Percentiles rank a stretch among this genome's conserved stretches.
phyloP scores from a whole-genome alignment of 140 eudicot species.

The Erigeron philadelphicus region DNA sequence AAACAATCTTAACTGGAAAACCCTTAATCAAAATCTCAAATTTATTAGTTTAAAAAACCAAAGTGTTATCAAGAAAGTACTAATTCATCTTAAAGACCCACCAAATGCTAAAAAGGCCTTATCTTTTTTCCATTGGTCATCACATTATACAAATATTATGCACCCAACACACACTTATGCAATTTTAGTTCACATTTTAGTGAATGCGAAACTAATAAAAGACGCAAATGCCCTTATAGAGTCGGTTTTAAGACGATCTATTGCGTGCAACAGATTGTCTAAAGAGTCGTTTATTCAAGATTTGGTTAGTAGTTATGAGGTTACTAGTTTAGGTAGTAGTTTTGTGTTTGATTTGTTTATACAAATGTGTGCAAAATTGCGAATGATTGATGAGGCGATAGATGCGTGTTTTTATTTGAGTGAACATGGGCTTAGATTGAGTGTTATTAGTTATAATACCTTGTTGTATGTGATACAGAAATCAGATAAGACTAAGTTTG shows the following conservation, averaged over 20 bases:
- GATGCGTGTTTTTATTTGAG: slow-evolving; percentile 46
- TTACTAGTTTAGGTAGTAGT: slow-evolving; percentile 40
- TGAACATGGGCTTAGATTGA: slow-evolving; percentile 50
- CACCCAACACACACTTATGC: slow-evolving; percentile 53
- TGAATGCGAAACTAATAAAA: slow-evolving; percentile 46
- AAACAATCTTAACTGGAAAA: slow-evolving; percentile 52
- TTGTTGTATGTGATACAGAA: slow-evolving; percentile 56
- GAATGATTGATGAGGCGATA: slow-evolving; percentile 52
- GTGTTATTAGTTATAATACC: slow-evolving; percentile 57
- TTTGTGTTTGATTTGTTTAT: slow-evolving; percentile 72
- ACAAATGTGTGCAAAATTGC: slow-evolving; percentile 65
- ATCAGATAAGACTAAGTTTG: slow-evolving; percentile 41
- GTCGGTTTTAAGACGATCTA: slow-evolving; percentile 39
- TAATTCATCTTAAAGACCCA: slow-evolving; percentile 64
- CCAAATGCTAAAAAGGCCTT: slow-evolving; percentile 53
- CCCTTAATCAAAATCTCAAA: slow-evolving; percentile 35
- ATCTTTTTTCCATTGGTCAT: slow-evolving; percentile 78
- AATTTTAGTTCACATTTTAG: slow-evolving; percentile 56
- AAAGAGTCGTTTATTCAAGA: slow-evolving; percentile 32
- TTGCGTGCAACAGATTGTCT: slow-evolving; percentile 22
- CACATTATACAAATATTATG: slow-evolving; percentile 36
- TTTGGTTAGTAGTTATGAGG: slow-evolving; percentile 42
- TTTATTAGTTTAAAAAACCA: slow-evolving; percentile 27
- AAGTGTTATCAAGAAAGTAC: slow-evolving; percentile 36
- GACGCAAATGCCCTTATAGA: slow-evolving; percentile 68